Evolutionary conservation across 1,284 basidiomycete genomes (phyloP), one percentile per base, ranked within the genome.

Genomic region (Ustilago cynodontis): DNA sequence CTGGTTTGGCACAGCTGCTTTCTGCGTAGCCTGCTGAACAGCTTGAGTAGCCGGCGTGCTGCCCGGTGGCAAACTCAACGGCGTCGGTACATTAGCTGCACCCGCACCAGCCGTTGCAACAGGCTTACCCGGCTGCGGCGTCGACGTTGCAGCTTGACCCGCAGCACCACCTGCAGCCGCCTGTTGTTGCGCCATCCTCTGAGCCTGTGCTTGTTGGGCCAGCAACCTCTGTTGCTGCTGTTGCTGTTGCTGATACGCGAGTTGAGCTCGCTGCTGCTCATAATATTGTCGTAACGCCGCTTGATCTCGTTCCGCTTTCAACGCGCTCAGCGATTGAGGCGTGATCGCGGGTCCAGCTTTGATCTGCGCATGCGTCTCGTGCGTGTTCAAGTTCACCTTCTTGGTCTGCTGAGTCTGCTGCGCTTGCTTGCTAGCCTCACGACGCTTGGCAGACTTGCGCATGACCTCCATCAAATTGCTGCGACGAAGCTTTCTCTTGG

Each of bases 241-340:
- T 54, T 79, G 79, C 53, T 82, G 81, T 50, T 82, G 81, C 26
- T 79, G 76, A 22, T 65, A 77, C 0, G 78, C 67, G 16, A 78
- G 57, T 20, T 77, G 75, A 10, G 69, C 78, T 1, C 79, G 76
- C 55, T 85, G 81, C 59, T 82, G 77, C 58, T 82, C 77, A 35
- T 79, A 74, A 37, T 78, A 77, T 67, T 85, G 83, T 45, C 82
- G 71, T 51, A 79, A 45, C n/a, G 73, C 71, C 49, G 78, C 77
- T 52, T 83, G 79, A 47, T 85, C 84, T 1, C 83, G 70, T 56
- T 85, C 84, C 18, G 79, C 67, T 63, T 85, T 85, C 55, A 82
- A 57, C 20, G 72, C 60, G 55, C 81, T 83, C 10, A 85, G 67
- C 52, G 82, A 78, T 62, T 85, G 83, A 18, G 84, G 83, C 47